A percentile compares a stretch with the other conserved stretches of the same genome.
phyloP scores from a whole-genome alignment of 2,329 filamentous ascomycete genomes.

The Fusarium sp. region DNA sequence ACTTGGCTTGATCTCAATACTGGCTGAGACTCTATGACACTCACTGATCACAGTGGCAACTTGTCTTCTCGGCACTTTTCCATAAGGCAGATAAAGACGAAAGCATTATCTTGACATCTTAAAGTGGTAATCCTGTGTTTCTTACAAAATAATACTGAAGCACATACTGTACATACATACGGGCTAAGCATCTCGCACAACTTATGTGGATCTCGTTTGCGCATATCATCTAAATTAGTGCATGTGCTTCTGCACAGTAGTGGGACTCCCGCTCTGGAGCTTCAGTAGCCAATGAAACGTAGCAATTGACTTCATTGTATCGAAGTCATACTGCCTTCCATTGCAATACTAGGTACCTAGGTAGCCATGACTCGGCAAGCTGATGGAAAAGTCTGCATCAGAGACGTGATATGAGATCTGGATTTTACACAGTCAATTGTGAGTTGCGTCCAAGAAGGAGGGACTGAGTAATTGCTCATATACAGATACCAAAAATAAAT shows the following conservation, averaged over 20 bases:
- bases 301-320: neutral
- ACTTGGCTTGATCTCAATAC: neutral
- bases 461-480: neutral
- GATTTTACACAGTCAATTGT: neutral
- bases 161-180: neutral
- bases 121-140: neutral
- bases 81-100: neutral
- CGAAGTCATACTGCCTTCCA: neutral
- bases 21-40: neutral
- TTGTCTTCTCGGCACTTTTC: neutral
- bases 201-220: neutral
- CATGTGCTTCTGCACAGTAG: constrained; percentile 21
- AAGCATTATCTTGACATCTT: neutral
- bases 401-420: neutral
- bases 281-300: constrained; percentile 21
- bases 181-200: neutral
- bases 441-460: neutral
- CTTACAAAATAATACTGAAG: neutral
- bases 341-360: neutral
- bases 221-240: neutral
- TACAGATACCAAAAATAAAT: neutral
- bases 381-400: neutral
- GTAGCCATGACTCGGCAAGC: neutral
- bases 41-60: neutral
- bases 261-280: constrained; percentile 33